A percentile compares a stretch with the other conserved stretches of the same genome.
Conservation (phyloP, 768 basidiomycete genomes). For the Auricularia cornea region DNA sequence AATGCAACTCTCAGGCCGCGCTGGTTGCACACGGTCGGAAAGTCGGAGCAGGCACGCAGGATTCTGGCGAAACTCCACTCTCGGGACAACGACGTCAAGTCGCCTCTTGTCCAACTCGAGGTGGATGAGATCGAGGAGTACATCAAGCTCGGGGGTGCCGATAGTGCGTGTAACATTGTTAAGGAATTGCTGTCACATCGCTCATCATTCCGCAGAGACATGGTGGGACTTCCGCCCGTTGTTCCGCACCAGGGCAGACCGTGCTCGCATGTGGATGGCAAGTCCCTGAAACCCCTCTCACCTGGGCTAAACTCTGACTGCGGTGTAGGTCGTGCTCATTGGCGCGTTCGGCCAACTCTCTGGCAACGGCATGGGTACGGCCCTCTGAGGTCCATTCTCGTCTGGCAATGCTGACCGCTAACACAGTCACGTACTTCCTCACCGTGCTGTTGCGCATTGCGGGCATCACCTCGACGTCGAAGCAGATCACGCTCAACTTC, state of each 20-base stretch:
- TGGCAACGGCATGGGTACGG: constrained; percentile 35
- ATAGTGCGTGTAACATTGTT: not conserved
- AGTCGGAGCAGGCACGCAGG: constrained; percentile 30
- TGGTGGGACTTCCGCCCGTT: constrained; percentile 51
- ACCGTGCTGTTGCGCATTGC: constrained; percentile 20
- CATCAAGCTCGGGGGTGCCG: constrained; percentile 31
- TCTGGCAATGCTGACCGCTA: not conserved
- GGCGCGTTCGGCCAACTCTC: constrained; percentile 37
- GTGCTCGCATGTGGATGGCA: constrained; percentile 39
- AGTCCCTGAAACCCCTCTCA: no score
- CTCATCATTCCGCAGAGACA: not conserved
- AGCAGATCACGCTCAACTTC: constrained; percentile 37
- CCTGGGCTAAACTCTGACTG: no score
- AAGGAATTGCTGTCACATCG: not conserved
- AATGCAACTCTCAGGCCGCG: constrained; percentile 31
- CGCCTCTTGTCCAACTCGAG: constrained; percentile 43
- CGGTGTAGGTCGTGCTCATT: constrained; percentile 33
- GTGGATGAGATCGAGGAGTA: constrained; percentile 47
- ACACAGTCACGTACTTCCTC: constrained; percentile 36
- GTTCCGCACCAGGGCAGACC: constrained; percentile 37
- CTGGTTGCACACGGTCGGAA: constrained; percentile 45
- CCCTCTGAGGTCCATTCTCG: no score
- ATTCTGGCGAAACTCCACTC: constrained; percentile 45
- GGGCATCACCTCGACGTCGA: constrained; percentile 13
- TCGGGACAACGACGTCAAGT: constrained; percentile 34